Conservation (phyloP, 768 basidiomycete species). For the Leccinum longicurvipes region DNA sequence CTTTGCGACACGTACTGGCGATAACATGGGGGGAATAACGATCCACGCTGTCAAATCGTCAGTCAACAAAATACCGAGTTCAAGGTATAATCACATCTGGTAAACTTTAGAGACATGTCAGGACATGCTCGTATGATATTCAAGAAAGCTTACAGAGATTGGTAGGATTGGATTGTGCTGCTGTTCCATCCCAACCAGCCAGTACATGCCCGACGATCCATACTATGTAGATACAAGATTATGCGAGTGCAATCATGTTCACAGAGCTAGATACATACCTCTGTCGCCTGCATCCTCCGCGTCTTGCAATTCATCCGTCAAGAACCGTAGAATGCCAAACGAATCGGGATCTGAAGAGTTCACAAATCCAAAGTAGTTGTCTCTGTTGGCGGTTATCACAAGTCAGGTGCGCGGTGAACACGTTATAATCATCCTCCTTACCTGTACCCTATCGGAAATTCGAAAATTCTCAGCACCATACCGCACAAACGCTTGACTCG, state of each 20-base stretch:
- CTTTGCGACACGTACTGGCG: constrained; percentile 29
- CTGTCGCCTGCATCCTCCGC: constrained; percentile 45
- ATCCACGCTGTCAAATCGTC: constrained; percentile 32
- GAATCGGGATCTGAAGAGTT: constrained; percentile 41
- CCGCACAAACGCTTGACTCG: constrained; percentile 6
- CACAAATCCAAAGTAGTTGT: constrained; percentile 46
- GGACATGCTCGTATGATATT: neutral
- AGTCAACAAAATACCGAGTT: neutral
- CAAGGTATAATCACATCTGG: constrained; percentile 34
- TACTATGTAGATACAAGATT: constrained; percentile 27
- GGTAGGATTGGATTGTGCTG: constrained; percentile 39
- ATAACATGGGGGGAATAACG: constrained; percentile 46
- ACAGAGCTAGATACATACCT: constrained; percentile 19
- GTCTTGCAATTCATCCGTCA: constrained; percentile 47
- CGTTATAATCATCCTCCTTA: neutral
- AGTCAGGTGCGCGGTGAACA: neutral
- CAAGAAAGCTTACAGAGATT: constrained; percentile 37
- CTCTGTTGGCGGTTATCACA: constrained; percentile 19
- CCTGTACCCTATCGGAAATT: constrained; percentile 1
- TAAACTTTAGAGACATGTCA: constrained; percentile 30
- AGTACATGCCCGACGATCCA: constrained; percentile 50
- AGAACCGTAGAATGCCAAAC: constrained; percentile 45
- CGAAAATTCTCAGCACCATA: neutral
- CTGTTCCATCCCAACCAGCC: constrained; percentile 45
- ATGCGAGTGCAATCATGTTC: neutral